Evolutionary conservation across 2,329 filamentous ascomycete species (phyloP), one percentile per base, ranked within the genome.

Genomic region (Xylaria sp.): DNA sequence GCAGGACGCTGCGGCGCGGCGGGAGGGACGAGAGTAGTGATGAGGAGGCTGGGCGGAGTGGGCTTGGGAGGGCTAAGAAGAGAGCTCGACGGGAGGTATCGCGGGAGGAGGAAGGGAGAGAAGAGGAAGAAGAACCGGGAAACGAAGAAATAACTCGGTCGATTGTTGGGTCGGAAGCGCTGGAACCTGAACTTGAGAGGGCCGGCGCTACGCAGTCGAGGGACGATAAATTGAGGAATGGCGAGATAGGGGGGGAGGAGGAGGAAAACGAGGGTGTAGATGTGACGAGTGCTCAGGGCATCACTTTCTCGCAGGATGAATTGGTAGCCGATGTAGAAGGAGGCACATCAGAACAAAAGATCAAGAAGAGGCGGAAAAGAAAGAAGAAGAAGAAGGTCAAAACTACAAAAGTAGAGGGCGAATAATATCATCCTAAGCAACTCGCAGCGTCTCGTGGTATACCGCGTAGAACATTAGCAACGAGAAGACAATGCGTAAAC

Each of bases 41-140:
- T 36, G 75, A 77, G 49, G 76, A 77, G 61, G 61, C 72, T 5
- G 76, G 77, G 29, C 74, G 77, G 54, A 72, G 76, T 63, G 76
- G 71, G 36, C 66, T 78, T 5, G 77, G 76, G 9, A 65, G 76
- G 51, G 72, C 69, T n/a, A 78, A 76, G 71, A 76, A 72, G 68
- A 54, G 68, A 59, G 64, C 57, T 17, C 42, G 66, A 15, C 45
- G 66, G 59, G 70, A 64, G 13, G 60, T 49, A 22, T n/a, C 29
- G 25, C 65, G 53, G 17, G 67, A 63, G 33, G 65, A 65, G 6
- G 47, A 20, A 15, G 65, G 64, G 6, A 42, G 17, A 15, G n/a
- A 63, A 57, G 65, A 61, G 22, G 61, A 4, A 2, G 58, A 25
- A 44, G 50, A 39, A 45, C 1, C 10, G 10, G n/a, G 31, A 53